Evolutionary conservation across 2,329 filamentous ascomycete genomes (phyloP).

Genomic region (Sodiomyces alkalinus): DNA sequence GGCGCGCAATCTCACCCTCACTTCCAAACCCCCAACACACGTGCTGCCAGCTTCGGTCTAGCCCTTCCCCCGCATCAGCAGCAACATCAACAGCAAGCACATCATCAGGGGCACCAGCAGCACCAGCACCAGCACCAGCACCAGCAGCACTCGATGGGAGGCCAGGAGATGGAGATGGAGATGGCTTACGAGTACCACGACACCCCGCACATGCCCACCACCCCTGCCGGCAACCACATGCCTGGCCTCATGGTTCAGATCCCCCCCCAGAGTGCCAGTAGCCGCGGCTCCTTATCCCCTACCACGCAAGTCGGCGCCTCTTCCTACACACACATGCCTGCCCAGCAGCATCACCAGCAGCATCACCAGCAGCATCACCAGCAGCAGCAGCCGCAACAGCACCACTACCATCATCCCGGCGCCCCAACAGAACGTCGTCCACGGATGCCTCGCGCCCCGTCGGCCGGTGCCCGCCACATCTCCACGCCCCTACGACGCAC

Average conservation of each 20-base stretch:
- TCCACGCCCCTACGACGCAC: slow-evolving; percentile 26
- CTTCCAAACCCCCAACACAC: slow-evolving; percentile 15
- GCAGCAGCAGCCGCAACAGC: slow-evolving; percentile 8
- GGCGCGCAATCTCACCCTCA: too few species aligned
- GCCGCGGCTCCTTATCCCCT: slow-evolving; percentile 18
- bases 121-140: too few species aligned
- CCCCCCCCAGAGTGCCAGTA: slow-evolving; percentile 23
- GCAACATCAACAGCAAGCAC: too few species aligned
- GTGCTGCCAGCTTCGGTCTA: slow-evolving; percentile 21
- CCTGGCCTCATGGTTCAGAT: slow-evolving; percentile 37
- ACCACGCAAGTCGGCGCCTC: slow-evolving; percentile 19
- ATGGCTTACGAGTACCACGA: slow-evolving; percentile 23
- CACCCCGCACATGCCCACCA: slow-evolving; percentile 8
- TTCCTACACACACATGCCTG: slow-evolving; percentile 17
- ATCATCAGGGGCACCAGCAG: too few species aligned
- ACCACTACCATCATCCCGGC: not conserved
- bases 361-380: slow-evolving; percentile 9
- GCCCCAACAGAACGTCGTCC: slow-evolving; percentile 20
- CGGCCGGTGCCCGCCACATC: slow-evolving; percentile 35
- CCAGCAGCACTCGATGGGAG: slow-evolving; percentile 16
- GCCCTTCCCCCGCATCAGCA: too few species aligned
- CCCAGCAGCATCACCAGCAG: slow-evolving; percentile 12
- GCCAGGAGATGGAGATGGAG: slow-evolving; percentile 11
- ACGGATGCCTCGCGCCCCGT: slow-evolving; percentile 36
- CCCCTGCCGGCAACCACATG: slow-evolving; percentile 15